Conservation (phyloP, 2,329 filamentous ascomycete species). For the Calonectria pauciramosa region DNA sequence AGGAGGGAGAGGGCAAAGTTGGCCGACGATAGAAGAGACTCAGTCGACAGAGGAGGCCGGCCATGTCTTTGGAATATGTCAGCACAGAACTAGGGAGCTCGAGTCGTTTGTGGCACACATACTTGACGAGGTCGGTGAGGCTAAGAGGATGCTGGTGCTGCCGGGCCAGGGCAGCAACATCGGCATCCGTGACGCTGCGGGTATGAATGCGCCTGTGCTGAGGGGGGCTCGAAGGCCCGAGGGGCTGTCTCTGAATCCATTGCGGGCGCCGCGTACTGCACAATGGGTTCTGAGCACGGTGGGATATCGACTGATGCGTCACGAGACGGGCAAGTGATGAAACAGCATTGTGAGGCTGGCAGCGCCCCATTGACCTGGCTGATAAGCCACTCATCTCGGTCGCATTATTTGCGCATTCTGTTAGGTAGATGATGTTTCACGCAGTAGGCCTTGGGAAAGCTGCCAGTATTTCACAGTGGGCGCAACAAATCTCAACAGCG, state of each 20-base stretch:
- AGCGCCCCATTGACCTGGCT: constrained; percentile 40
- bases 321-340: neutral
- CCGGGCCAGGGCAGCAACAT: constrained; percentile 83
- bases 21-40: constrained; percentile 87
- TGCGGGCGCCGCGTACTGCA: constrained; percentile 15
- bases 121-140: constrained; percentile 91
- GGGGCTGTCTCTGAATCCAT: neutral
- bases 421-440: neutral
- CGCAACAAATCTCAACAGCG: neutral
- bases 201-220: constrained; percentile 35
- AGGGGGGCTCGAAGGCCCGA: no score
- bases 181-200: constrained; percentile 72
- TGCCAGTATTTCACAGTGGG: neutral
- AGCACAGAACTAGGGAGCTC: neutral
- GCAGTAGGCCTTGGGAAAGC: neutral
- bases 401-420: constrained; percentile 25
- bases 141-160: constrained; percentile 86
- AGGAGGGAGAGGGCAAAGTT: constrained; percentile 96
- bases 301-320: constrained; percentile 22
- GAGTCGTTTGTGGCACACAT: constrained; percentile 44
- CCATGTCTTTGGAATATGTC: constrained; percentile 68
- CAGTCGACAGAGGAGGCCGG: constrained; percentile 84
- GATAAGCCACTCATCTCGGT: constrained; percentile 41
- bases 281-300: neutral
- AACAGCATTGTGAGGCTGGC: constrained; percentile 33